phyloP scores from a whole-genome alignment of 169 alveolate species.

The Amoebophrya sp. region DNA sequence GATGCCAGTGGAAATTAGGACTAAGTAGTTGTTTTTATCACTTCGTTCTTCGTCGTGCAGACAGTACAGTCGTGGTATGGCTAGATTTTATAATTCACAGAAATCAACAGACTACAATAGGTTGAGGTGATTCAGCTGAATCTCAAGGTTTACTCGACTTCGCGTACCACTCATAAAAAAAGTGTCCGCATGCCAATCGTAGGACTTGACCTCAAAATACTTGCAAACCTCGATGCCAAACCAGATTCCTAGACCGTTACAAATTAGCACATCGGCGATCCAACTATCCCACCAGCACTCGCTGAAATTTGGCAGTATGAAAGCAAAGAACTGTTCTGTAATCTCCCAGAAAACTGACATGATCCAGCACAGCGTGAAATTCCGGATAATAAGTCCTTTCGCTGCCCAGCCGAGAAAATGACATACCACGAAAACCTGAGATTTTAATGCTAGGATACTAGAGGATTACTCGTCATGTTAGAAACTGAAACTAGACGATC shows the following conservation, averaged over 20 bases:
- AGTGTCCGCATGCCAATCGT: constrained; percentile 20
- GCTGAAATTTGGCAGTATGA: constrained; percentile 20
- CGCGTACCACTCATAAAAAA: too few relatives aligned
- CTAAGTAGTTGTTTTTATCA: too few relatives aligned
- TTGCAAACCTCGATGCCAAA: constrained; percentile 26
- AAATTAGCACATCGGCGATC: constrained; percentile 28
- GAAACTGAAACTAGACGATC: too few relatives aligned
- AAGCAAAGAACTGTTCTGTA: neutral
- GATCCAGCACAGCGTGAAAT: constrained; percentile 29
- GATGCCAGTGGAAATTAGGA: too few relatives aligned
- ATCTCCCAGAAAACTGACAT: constrained; percentile 24
- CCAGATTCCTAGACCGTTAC: constrained; percentile 34
- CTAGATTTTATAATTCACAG: too few relatives aligned
- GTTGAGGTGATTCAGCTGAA: too few relatives aligned
- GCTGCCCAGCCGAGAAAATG: constrained; percentile 33
- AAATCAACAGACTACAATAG: too few relatives aligned
- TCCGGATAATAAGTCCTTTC: constrained; percentile 25
- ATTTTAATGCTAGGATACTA: too few relatives aligned
- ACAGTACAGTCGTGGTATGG: too few relatives aligned
- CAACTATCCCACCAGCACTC: constrained; percentile 38
- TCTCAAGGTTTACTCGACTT: too few relatives aligned
- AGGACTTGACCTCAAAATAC: constrained; percentile 25
- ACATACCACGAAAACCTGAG: neutral
- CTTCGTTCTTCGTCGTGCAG: too few relatives aligned
- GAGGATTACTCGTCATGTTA: too few relatives aligned